These are phyloP conservation scores for Ogataea hybrid DNA, from an alignment of 1,139 yeast genomes.

Conservation along the genomic window DNA sequence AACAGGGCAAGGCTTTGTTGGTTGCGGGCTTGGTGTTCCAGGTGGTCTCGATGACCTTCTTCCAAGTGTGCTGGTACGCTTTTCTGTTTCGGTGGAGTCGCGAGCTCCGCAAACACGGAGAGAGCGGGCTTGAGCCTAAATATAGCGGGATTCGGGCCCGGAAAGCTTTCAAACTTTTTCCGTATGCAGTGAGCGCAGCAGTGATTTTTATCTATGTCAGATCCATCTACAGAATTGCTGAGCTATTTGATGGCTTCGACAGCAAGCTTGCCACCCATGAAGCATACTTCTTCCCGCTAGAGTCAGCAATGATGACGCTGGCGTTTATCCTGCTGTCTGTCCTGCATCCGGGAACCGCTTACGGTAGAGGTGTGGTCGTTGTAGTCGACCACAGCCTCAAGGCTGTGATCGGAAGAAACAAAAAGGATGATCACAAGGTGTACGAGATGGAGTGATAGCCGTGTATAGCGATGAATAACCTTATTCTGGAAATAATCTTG, in stretches of 20 bases:
- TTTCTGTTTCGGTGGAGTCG: constrained; percentile 48
- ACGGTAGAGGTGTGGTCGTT: constrained; percentile 37
- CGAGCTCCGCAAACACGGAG: constrained; percentile 26
- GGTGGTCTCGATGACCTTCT: constrained; percentile 68
- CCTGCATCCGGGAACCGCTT: constrained; percentile 62
- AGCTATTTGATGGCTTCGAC: constrained; percentile 73
- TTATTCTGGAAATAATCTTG: background rate
- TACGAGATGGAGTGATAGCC: background rate
- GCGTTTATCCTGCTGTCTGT: constrained; percentile 47
- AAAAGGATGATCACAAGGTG: constrained; percentile 33
- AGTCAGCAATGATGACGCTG: constrained; percentile 64
- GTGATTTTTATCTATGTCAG: constrained; percentile 64
- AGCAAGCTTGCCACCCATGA: constrained; percentile 74
- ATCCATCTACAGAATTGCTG: constrained; percentile 78
- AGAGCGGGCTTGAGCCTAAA: constrained; percentile 36
- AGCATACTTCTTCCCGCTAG: constrained; percentile 70
- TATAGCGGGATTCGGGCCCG: constrained; percentile 42
- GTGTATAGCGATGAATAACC: background rate
- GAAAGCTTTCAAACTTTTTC: constrained; percentile 46
- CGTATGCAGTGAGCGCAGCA: constrained; percentile 49
- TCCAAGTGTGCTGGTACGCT: constrained; percentile 54
- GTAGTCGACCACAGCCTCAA: background rate
- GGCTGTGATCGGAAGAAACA: background rate
- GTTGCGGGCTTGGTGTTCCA: constrained; percentile 81
- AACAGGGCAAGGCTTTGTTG: constrained; percentile 66